Evolutionary conservation across 148 eudicot species (phyloP).

Genomic region (Simmondsia chinensis): DNA sequence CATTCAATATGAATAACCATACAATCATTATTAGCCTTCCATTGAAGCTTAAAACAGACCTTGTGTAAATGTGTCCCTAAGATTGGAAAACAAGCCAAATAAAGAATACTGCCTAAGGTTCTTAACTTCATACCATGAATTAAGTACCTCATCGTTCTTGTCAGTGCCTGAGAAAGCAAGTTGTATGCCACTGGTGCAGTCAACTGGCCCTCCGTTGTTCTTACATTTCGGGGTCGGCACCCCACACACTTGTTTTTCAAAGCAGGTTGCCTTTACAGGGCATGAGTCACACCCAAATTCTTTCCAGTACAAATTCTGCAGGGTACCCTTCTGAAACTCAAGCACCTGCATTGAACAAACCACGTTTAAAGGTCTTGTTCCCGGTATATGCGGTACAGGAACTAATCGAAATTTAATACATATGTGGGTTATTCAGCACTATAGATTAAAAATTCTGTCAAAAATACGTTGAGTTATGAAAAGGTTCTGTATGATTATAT

Average conservation of each 20-base stretch:
- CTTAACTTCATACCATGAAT: constrained; percentile 73
- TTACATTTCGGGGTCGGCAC: constrained; percentile 46
- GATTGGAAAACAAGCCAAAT: constrained; percentile 29
- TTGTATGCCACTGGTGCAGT: constrained; percentile 57
- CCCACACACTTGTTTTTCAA: constrained; percentile 53
- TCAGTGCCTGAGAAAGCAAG: constrained; percentile 85
- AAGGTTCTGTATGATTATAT: too few relatives aligned
- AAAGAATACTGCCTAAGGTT: constrained; percentile 66
- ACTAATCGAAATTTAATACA: too few relatives aligned
- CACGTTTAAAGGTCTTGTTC: too few relatives aligned
- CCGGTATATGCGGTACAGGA: too few relatives aligned
- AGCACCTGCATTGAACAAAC: constrained; percentile 36
- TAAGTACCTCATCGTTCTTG: constrained; percentile 45
- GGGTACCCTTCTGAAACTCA: constrained; percentile 65
- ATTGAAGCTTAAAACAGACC: constrained; percentile 15
- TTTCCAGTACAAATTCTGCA: constrained; percentile 64
- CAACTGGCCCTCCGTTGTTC: constrained; percentile 34
- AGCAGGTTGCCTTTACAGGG: constrained; percentile 28
- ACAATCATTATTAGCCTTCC: too few relatives aligned
- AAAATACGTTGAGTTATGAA: too few relatives aligned
- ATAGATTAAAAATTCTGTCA: too few relatives aligned
- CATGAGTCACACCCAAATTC: constrained; percentile 61
- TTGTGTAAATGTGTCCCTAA: constrained; percentile 28
- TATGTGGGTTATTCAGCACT: too few relatives aligned
- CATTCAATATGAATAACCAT: too few relatives aligned